These are phyloP conservation scores for Peribolospora baueri DNA, from an alignment of 768 basidiomycete genomes.

Conservation along the genomic window DNA sequence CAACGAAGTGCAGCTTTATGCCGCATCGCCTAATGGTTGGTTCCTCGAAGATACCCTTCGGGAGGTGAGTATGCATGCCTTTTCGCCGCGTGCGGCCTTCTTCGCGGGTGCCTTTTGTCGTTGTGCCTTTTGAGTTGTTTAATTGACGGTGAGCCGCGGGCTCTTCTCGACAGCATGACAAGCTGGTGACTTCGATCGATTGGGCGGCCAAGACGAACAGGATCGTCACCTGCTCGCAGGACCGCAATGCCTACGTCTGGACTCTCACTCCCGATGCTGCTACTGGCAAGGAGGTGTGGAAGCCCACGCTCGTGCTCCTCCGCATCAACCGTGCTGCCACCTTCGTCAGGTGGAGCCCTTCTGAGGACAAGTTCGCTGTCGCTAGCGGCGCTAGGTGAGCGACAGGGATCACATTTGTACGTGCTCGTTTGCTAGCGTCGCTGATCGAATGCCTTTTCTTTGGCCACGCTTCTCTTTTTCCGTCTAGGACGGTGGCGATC, in stretches of 20 bases:
- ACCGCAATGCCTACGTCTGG: slow-evolving; percentile 98
- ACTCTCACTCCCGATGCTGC: slow-evolving; percentile 47
- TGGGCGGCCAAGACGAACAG: slow-evolving; percentile 94
- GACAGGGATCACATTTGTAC: slow-evolving; percentile 28
- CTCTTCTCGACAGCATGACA: slow-evolving; percentile 52
- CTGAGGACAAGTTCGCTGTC: slow-evolving; percentile 96
- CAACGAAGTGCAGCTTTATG: slow-evolving; percentile 59
- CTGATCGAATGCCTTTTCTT: background rate
- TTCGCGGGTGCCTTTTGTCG: background rate
- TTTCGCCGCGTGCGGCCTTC: background rate
- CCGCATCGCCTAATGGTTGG: slow-evolving; percentile 29
- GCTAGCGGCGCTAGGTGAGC: slow-evolving; percentile 49
- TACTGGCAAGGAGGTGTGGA: slow-evolving; percentile 56
- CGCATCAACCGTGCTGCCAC: slow-evolving; percentile 92
- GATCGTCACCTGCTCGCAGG: slow-evolving; percentile 96
- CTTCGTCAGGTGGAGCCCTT: slow-evolving; percentile 82
- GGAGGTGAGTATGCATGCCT: slow-evolving; percentile 33
- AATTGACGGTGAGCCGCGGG: background rate
- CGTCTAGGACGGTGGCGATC: slow-evolving; percentile 58
- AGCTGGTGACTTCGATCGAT: slow-evolving; percentile 87
- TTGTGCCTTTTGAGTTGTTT: background rate
- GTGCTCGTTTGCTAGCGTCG: background rate
- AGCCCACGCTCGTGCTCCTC: slow-evolving; percentile 84
- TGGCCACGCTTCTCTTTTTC: background rate
- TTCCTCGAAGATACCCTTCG: slow-evolving; percentile 42